Evolutionary conservation across 257 asterid genomes (phyloP).

Genomic region (Verbascum thapsus): DNA sequence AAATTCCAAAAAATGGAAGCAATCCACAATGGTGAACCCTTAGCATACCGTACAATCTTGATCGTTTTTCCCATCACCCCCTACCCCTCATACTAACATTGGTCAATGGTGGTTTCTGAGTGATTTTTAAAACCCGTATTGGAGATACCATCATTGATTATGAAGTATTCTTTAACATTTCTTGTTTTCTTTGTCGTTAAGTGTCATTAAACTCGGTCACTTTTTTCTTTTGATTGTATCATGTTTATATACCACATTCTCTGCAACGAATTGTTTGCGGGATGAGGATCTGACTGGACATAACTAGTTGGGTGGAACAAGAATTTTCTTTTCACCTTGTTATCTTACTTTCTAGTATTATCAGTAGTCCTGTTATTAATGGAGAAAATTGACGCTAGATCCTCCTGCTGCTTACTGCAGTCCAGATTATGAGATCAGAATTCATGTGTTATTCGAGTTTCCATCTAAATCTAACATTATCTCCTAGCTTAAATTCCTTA

Average conservation of each 20-base stretch:
- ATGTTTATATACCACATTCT: too few relatives aligned
- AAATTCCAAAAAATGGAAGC: slow-evolving; percentile 3
- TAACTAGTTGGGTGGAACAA: too few relatives aligned
- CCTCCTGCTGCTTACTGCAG: too few relatives aligned
- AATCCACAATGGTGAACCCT: not conserved
- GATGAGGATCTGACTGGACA: too few relatives aligned
- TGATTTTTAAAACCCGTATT: not conserved
- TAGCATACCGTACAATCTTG: not conserved
- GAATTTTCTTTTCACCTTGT: too few relatives aligned
- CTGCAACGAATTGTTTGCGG: too few relatives aligned
- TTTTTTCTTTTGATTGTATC: too few relatives aligned
- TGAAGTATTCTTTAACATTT: not conserved
- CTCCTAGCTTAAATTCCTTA: slow-evolving; percentile 1
- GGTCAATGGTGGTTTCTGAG: not conserved
- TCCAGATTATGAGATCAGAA: not conserved
- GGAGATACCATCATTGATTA: slow-evolving; percentile 5
- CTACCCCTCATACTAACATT: not conserved
- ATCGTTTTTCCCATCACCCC: not conserved
- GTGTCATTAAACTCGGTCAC: too few relatives aligned
- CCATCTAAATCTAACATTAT: not conserved
- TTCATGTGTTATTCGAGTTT: slow-evolving; percentile 10
- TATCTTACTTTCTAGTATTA: too few relatives aligned
- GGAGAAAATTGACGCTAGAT: too few relatives aligned
- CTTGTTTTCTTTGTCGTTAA: too few relatives aligned
- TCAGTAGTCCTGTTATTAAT: too few relatives aligned